Conservation (phyloP, 2,329 filamentous ascomycete species). For the Alternaria sp. region DNA sequence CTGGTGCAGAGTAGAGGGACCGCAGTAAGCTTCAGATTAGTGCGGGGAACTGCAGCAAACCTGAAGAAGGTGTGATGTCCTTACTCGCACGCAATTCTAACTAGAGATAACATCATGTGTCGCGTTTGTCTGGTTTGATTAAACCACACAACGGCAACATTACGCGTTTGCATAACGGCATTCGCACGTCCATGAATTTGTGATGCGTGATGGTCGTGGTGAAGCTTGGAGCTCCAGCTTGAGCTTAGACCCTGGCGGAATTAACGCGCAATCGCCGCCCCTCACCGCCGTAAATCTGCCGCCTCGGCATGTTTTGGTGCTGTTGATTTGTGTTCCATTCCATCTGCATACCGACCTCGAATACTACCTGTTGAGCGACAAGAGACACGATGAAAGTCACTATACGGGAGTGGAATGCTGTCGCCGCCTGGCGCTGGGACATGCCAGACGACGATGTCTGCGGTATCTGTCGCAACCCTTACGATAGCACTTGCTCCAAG, state of each 20-base stretch:
- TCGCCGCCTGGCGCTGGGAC: conserved; percentile 98
- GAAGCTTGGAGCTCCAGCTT: conserved; percentile 19
- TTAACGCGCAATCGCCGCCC: conserved; percentile 23
- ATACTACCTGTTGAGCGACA: conserved; percentile 2
- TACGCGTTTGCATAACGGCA: not conserved
- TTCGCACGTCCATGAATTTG: not conserved
- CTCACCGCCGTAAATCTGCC: conserved; percentile 31
- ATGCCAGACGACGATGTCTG: conserved; percentile 97
- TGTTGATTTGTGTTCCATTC: conserved; percentile 30
- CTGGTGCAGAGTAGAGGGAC: conserved; percentile 10
- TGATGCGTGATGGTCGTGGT: not conserved
- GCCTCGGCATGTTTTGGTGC: conserved; percentile 19
- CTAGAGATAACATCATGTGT: not conserved
- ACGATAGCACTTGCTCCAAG: conserved; percentile 95
- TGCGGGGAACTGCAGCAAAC: conserved; percentile 17
- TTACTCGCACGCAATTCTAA: not conserved
- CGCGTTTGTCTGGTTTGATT: not conserved
- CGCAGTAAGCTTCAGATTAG: conserved; percentile 15
- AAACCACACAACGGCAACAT: not conserved
- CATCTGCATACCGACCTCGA: conserved; percentile 18
- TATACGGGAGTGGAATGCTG: conserved; percentile 90
- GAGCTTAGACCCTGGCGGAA: conserved; percentile 21
- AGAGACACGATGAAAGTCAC: conserved; percentile 82
- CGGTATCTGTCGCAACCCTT: conserved; percentile 97
- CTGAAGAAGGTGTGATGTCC: conserved; percentile 17